Percentiles rank a stretch among this genome's conserved stretches.
These are phyloP conservation scores for Candida wancherniae DNA, from an alignment of 805 yeast genomes.

Conservation along the genomic window DNA sequence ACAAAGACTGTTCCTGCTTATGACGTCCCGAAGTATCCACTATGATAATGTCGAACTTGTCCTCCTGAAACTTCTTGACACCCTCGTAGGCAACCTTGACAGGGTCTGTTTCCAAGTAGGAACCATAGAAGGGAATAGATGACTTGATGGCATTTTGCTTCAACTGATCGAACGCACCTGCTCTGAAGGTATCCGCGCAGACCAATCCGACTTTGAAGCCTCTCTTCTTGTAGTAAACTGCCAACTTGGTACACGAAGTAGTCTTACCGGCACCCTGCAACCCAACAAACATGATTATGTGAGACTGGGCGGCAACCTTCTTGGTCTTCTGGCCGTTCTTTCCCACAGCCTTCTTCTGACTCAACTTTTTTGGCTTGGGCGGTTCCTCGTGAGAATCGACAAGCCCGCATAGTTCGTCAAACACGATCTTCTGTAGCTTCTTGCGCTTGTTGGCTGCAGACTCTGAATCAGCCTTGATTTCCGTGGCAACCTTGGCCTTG, in stretches of 20 bases:
- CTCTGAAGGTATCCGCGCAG: conserved; percentile 98
- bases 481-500: conserved; percentile 44
- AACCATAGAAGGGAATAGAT: conserved; percentile 88
- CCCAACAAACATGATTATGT: conserved; percentile 96
- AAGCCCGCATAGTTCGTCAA: conserved; percentile 82
- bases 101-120: conserved; percentile 94
- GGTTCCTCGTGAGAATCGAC: conserved; percentile 67
- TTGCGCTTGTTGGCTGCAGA: conserved; percentile 67
- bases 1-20: conserved; percentile 86
- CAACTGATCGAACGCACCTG: conserved; percentile 98
- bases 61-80: conserved; percentile 85
- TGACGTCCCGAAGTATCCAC: conserved; percentile 99
- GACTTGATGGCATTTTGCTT: conserved; percentile 97
- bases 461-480: conserved; percentile 43
- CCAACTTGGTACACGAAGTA: conserved; percentile 93
- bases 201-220: conserved; percentile 95
- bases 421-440: conserved; percentile 85
- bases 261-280: conserved; percentile 99
- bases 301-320: conserved; percentile 19
- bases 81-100: conserved; percentile 89
- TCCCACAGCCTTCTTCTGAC: conserved; percentile 18
- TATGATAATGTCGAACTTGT: conserved; percentile 85
- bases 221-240: conserved; percentile 87
- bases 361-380: conserved; percentile 83
- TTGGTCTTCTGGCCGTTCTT: conserved; percentile 27